Conservation (phyloP, 2,329 filamentous ascomycete species). For the Epichloe elymi region DNA sequence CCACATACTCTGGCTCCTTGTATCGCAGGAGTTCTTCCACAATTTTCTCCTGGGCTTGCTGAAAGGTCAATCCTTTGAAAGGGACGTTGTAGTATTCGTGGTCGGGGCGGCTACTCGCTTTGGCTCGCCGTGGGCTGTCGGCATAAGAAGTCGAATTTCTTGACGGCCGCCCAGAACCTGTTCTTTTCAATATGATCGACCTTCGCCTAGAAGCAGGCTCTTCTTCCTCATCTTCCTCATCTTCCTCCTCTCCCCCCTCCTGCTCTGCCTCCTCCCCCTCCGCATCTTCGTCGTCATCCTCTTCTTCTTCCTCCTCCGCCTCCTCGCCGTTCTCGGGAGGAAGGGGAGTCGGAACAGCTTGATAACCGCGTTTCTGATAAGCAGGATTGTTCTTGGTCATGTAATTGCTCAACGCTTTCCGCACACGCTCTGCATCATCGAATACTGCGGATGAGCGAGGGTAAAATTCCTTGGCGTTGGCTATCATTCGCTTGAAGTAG, state of each 20-base stretch:
- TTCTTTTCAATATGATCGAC: conserved; percentile 28
- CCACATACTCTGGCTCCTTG: conserved; percentile 48
- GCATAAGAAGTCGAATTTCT: conserved; percentile 19
- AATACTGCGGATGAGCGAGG: conserved; percentile 58
- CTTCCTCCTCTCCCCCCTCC: conserved; percentile 16
- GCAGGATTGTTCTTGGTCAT: conserved; percentile 82
- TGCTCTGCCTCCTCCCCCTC: conserved; percentile 9
- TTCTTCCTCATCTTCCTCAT: conserved; percentile 20
- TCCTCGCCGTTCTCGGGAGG: conserved; percentile 28
- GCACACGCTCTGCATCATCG: conserved; percentile 74
- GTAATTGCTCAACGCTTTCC: conserved; percentile 75
- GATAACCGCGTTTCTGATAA: conserved; percentile 56
- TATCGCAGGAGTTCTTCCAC: conserved; percentile 60
- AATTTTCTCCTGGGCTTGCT: conserved; percentile 78
- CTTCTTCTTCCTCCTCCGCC: conserved; percentile 15
- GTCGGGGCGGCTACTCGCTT: conserved; percentile 31
- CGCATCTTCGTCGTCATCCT: conserved; percentile 16
- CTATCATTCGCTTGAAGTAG: conserved; percentile 77
- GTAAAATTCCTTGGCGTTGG: conserved; percentile 78
- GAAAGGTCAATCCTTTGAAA: conserved; percentile 64
- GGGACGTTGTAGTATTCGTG: conserved; percentile 41
- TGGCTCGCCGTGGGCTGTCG: conserved; percentile 22
- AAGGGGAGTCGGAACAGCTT: conserved; percentile 60
- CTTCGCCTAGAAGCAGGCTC: conserved; percentile 20
- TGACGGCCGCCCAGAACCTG: conserved; percentile 20